phyloP scores from a whole-genome alignment of 164 flowering plant genomes.

The Sedum album region DNA sequence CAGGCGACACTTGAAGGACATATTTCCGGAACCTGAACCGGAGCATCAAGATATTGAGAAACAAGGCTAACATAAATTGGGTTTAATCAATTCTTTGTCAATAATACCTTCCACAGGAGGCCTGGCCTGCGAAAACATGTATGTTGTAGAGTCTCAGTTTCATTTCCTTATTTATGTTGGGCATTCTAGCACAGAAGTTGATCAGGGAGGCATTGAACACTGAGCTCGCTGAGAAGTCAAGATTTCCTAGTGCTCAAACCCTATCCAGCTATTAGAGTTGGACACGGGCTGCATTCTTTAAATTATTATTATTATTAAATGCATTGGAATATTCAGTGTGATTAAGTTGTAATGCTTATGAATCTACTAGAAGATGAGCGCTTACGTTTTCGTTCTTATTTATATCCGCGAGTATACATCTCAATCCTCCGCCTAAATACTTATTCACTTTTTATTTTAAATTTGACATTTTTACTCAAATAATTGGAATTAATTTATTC shows the following conservation, averaged over 20 bases:
- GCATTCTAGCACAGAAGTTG: background rate
- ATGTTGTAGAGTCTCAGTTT: conserved; percentile 1
- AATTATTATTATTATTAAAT: too few species aligned
- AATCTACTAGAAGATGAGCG: background rate
- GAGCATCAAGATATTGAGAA: conserved; percentile 38
- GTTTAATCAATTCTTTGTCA: conserved; percentile 38
- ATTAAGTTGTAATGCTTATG: background rate
- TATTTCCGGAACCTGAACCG: conserved; percentile 71
- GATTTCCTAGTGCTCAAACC: background rate
- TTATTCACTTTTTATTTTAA: too few species aligned
- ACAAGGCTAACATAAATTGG: conserved; percentile 21
- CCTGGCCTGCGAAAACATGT: background rate
- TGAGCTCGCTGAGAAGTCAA: background rate
- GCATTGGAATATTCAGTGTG: background rate
- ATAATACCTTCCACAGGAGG: conserved; percentile 22
- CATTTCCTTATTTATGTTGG: background rate
- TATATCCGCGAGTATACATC: too few species aligned
- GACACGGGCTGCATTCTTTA: conserved; percentile 1
- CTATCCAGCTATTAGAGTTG: background rate
- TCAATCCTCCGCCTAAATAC: too few species aligned
- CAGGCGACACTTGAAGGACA: conserved; percentile 61
- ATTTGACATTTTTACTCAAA: too few species aligned
- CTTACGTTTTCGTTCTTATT: too few species aligned
- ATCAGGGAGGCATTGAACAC: background rate
- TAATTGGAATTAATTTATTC: too few species aligned